A percentile compares a stretch with the other conserved stretches of the same genome.
phyloP scores from a whole-genome alignment of 2,329 filamentous ascomycete species.

The Intubia oerlemansii region DNA sequence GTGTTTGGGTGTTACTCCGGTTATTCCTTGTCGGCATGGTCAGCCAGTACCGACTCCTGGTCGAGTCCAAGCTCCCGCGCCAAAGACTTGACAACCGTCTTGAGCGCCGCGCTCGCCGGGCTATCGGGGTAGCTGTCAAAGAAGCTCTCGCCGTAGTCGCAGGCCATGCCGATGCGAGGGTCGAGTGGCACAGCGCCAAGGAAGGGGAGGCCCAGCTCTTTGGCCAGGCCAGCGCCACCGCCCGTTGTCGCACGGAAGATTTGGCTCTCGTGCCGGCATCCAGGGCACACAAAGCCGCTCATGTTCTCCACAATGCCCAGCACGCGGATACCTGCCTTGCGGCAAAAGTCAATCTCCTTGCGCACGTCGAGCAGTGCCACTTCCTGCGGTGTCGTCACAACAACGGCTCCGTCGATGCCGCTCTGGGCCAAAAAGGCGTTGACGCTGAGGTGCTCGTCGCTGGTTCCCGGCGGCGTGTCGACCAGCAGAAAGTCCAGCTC shows the following conservation, averaged over 20 bases:
- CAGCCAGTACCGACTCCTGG: too few species aligned
- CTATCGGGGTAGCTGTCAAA: slow-evolving; percentile 87
- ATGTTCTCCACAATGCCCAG: slow-evolving; percentile 94
- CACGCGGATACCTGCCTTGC: slow-evolving; percentile 76
- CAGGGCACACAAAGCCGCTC: slow-evolving; percentile 90
- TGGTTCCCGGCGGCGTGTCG: slow-evolving; percentile 88
- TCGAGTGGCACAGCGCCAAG: slow-evolving; percentile 80
- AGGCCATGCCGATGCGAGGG: slow-evolving; percentile 85
- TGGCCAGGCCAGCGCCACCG: slow-evolving; percentile 57
- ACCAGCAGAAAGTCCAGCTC: slow-evolving; percentile 83
- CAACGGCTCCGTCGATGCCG: slow-evolving; percentile 78
- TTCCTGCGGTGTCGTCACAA: slow-evolving; percentile 91
- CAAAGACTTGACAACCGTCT: slow-evolving; percentile 56
- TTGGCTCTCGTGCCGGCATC: slow-evolving; percentile 60
- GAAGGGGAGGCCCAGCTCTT: slow-evolving; percentile 76
- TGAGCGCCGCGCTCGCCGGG: slow-evolving; percentile 67
- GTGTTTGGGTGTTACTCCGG: too few species aligned
- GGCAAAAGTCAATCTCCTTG: slow-evolving; percentile 95
- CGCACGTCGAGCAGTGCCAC: slow-evolving; percentile 79
- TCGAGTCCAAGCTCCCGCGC: slow-evolving; percentile 44
- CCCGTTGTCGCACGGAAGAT: slow-evolving; percentile 88
- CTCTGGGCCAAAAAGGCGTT: slow-evolving; percentile 81
- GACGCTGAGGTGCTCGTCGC: slow-evolving; percentile 85
- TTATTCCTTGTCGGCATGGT: too few species aligned
- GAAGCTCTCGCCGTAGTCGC: slow-evolving; percentile 94